phyloP scores from a whole-genome alignment of 208 protist species.

The Acanthamoeba triangularis region DNA sequence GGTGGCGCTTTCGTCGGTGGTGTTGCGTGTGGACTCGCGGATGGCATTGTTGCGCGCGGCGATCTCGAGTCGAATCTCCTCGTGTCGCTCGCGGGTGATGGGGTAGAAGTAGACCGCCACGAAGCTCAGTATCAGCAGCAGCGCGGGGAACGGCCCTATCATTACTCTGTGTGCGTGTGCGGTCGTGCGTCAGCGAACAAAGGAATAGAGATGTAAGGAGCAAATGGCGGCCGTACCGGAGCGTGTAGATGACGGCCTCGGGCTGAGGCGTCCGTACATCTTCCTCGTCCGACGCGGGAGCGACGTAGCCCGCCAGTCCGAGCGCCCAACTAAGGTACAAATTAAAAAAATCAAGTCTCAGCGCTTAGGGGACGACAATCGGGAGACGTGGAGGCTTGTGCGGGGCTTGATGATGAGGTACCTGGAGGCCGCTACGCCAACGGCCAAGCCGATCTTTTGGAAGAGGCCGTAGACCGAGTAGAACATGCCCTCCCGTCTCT shows the following conservation, averaged over 20 bases:
- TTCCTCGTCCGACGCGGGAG: conserved; percentile 38
- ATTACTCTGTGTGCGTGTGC: not conserved
- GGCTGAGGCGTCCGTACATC: not conserved
- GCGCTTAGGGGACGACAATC: too few species aligned
- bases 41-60: conserved; percentile 29
- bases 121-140: conserved; percentile 8
- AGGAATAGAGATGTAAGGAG: not conserved
- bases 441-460: conserved; percentile 80
- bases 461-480: conserved; percentile 82
- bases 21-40: not conserved
- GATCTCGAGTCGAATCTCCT: conserved; percentile 34
- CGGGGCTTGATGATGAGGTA: not conserved
- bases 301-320: conserved; percentile 38
- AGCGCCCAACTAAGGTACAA: not conserved
- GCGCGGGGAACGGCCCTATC: conserved; percentile 23
- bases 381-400: too few species aligned
- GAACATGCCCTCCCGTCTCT: conserved; percentile 83
- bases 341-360: too few species aligned
- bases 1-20: not conserved
- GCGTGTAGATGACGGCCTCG: not conserved
- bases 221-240: not conserved
- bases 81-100: conserved; percentile 67
- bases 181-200: not conserved
- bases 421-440: conserved; percentile 50
- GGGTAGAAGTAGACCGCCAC: conserved; percentile 52